A percentile compares a stretch with the other conserved stretches of the same genome.
phyloP scores from a whole-genome alignment of 768 basidiomycete species.

The Rossbeevera mucosa region DNA sequence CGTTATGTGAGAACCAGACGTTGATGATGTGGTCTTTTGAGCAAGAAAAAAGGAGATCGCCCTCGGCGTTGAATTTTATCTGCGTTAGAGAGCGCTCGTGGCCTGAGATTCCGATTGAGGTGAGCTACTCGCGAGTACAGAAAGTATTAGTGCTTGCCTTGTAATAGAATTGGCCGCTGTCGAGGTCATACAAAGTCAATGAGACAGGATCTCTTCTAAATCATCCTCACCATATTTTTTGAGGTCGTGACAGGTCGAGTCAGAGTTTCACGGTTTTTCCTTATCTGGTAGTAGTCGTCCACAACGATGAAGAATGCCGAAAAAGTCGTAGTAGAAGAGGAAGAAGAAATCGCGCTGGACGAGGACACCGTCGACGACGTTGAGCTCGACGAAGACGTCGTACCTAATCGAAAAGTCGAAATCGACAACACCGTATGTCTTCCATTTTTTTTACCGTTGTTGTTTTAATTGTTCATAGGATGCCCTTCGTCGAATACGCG shows the following conservation, averaged over 20 bases:
- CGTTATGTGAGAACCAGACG: conserved; percentile 96
- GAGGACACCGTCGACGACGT: conserved; percentile 68
- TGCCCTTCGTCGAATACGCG: conserved; percentile 77
- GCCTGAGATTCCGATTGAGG: conserved; percentile 47
- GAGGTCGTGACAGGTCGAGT: background rate
- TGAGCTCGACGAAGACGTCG: conserved; percentile 69
- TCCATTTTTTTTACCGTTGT: background rate
- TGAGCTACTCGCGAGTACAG: conserved; percentile 3
- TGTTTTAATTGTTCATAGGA: conserved; percentile 38
- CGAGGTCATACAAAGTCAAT: background rate
- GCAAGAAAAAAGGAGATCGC: conserved; percentile 92
- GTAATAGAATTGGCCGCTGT: conserved; percentile 71
- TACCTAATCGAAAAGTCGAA: conserved; percentile 66
- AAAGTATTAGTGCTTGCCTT: conserved; percentile 41
- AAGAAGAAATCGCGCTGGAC: conserved; percentile 56
- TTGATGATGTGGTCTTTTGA: conserved; percentile 95
- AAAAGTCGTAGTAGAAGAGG: conserved; percentile 25
- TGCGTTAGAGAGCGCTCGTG: conserved; percentile 97
- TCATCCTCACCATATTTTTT: conserved; percentile 15
- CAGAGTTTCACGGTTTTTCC: conserved; percentile 8
- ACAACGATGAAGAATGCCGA: conserved; percentile 8
- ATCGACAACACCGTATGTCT: conserved; percentile 72
- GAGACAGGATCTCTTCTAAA: background rate
- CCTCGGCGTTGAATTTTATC: conserved; percentile 95
- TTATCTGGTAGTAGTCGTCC: background rate